phyloP scores from a whole-genome alignment of 2,329 filamentous ascomycete species.

The Penicillium italicum region DNA sequence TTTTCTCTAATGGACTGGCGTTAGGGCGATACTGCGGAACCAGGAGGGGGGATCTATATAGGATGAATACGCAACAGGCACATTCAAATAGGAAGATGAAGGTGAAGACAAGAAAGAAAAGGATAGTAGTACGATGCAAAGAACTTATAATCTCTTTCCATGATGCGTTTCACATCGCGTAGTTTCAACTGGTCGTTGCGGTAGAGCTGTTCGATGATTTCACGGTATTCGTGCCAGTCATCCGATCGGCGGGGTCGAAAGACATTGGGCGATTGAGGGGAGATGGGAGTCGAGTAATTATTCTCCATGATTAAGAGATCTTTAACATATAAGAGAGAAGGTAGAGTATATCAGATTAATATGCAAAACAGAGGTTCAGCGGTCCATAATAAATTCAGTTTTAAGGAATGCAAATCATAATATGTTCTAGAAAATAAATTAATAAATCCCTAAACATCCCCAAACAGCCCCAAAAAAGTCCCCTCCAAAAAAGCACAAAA shows the following conservation, averaged over 20 bases:
- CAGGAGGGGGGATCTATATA: conserved; percentile 1
- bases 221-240: conserved; percentile 37
- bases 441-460: neutral
- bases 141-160: conserved; percentile 38
- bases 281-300: conserved; percentile 11
- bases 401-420: conserved; percentile 8
- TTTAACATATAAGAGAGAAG: neutral
- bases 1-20: conserved; percentile 30
- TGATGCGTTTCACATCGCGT: conserved; percentile 36
- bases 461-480: neutral
- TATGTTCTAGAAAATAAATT: neutral
- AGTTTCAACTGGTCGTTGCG: conserved; percentile 36
- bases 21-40: conserved; percentile 16
- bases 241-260: conserved; percentile 38
- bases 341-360: too few relatives aligned
- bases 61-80: neutral
- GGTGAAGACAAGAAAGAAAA: conserved; percentile 7
- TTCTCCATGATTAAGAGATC: conserved; percentile 16
- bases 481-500: neutral
- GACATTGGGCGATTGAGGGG: conserved; percentile 15
- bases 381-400: neutral
- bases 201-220: conserved; percentile 36
- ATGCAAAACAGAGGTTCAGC: neutral
- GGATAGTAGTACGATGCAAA: conserved; percentile 32
- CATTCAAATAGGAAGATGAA: conserved; percentile 3